Evolutionary conservation across 2,329 filamentous ascomycete species (phyloP).

Genomic region (Ophiocordyceps robertsii): DNA sequence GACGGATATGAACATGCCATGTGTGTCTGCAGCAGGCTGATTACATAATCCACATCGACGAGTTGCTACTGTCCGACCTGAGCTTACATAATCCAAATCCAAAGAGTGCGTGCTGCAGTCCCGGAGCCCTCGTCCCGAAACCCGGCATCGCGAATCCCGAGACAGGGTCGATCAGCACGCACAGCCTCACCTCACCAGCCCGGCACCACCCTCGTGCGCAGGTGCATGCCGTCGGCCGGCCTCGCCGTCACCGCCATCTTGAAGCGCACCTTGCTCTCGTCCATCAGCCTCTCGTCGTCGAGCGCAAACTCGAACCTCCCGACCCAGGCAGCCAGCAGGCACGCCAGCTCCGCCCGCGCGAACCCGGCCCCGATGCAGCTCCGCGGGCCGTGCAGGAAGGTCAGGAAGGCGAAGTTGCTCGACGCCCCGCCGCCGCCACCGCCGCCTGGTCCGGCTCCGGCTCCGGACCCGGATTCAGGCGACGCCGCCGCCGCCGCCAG

Average conservation of each 20-base stretch:
- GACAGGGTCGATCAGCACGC: too few relatives aligned
- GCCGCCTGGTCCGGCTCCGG: constrained; percentile 11
- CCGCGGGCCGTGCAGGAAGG: constrained; percentile 75
- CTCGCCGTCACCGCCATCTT: constrained; percentile 58
- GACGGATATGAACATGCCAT: too few relatives aligned
- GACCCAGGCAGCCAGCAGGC: constrained; percentile 62
- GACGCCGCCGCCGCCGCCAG: too few relatives aligned
- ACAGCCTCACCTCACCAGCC: constrained; percentile 43
- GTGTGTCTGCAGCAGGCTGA: too few relatives aligned
- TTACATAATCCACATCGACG: too few relatives aligned
- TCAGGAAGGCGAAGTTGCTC: constrained; percentile 66
- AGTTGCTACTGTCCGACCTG: too few relatives aligned
- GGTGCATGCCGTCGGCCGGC: constrained; percentile 58
- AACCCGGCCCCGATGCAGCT: constrained; percentile 77
- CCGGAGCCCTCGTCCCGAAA: too few relatives aligned
- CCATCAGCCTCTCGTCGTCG: constrained; percentile 43
- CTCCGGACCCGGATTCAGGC: too few relatives aligned
- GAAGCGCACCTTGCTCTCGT: constrained; percentile 53
- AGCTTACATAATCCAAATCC: too few relatives aligned
- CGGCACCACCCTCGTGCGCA: constrained; percentile 52
- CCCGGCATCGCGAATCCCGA: too few relatives aligned
- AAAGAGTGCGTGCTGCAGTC: too few relatives aligned
- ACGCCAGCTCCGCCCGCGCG: constrained; percentile 74
- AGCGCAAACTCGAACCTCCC: constrained; percentile 58
- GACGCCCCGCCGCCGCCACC: constrained; percentile 57